These are phyloP conservation scores for Durio zibethinus DNA, from an alignment of 345 rosid species.

Conservation along the genomic window DNA sequence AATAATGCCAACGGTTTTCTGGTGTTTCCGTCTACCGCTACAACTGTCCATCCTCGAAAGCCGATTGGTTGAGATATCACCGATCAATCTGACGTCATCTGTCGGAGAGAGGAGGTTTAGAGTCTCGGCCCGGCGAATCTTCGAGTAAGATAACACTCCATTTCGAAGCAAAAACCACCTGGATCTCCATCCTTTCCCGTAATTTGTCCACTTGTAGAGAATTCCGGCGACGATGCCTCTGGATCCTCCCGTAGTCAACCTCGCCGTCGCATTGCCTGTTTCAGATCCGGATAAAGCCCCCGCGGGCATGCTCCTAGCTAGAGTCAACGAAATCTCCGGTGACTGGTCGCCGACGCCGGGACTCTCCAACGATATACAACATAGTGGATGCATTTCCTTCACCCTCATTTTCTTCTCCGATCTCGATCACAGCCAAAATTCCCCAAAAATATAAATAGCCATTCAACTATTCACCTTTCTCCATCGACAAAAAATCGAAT, in stretches of 20 bases:
- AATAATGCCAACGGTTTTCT: constrained; percentile 74
- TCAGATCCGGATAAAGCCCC: background rate
- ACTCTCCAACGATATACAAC: constrained; percentile 83
- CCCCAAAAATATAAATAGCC: constrained; percentile 10
- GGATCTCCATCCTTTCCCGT: constrained; percentile 94
- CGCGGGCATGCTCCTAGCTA: constrained; percentile 57
- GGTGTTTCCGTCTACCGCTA: constrained; percentile 56
- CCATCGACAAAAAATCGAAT: background rate
- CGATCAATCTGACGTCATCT: constrained; percentile 75
- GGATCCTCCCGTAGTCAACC: constrained; percentile 43
- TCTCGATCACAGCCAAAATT: constrained; percentile 26
- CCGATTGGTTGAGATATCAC: constrained; percentile 57
- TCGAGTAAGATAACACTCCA: constrained; percentile 79
- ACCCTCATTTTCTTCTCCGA: constrained; percentile 58
- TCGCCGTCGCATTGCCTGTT: background rate
- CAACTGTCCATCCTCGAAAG: constrained; percentile 51
- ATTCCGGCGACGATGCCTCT: constrained; percentile 75
- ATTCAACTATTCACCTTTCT: background rate
- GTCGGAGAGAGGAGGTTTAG: constrained; percentile 40
- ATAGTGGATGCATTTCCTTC: constrained; percentile 90
- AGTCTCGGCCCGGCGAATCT: constrained; percentile 67
- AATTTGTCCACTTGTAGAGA: constrained; percentile 94
- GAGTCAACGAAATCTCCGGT: constrained; percentile 48
- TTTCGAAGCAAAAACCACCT: constrained; percentile 83
- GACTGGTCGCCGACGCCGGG: constrained; percentile 58